phyloP scores from a whole-genome alignment of 176 grass and related monocot species.

The Bromus sterilis region DNA sequence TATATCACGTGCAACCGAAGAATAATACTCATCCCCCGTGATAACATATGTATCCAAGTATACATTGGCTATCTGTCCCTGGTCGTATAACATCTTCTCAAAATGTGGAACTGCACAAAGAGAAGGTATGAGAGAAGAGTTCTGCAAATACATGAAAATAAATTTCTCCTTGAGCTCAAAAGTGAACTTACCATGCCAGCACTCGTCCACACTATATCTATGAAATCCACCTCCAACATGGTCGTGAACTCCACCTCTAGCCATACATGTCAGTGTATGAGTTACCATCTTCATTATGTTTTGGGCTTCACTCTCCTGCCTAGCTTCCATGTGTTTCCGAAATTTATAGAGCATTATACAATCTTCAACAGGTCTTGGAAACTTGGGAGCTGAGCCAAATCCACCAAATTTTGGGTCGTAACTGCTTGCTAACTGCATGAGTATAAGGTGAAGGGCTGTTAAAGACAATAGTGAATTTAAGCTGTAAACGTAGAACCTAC shows the following conservation, averaged over 20 bases:
- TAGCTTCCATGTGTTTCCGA: slow-evolving; percentile 44
- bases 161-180: background rate
- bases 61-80: slow-evolving; percentile 81
- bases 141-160: background rate
- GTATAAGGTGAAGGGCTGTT: background rate
- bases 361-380: slow-evolving; percentile 85
- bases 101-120: slow-evolving; percentile 86
- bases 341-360: slow-evolving; percentile 79
- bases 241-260: slow-evolving; percentile 93
- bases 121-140: slow-evolving; percentile 1
- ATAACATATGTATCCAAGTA: slow-evolving; percentile 84
- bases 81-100: slow-evolving; percentile 98
- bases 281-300: slow-evolving; percentile 70
- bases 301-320: slow-evolving; percentile 46
- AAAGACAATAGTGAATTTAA: background rate
- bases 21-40: slow-evolving; percentile 62
- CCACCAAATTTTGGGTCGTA: slow-evolving; percentile 89
- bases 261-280: slow-evolving; percentile 80
- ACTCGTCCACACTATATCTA: slow-evolving; percentile 93
- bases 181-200: slow-evolving; percentile 72
- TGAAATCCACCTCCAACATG: slow-evolving; percentile 95
- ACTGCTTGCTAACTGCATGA: slow-evolving; percentile 53
- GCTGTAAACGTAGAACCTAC: background rate
- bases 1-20: slow-evolving; percentile 64
- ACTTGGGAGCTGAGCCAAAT: slow-evolving; percentile 87